These are phyloP conservation scores for Kwoniella shandongensis DNA, from an alignment of 768 basidiomycete species.

Conservation along the genomic window DNA sequence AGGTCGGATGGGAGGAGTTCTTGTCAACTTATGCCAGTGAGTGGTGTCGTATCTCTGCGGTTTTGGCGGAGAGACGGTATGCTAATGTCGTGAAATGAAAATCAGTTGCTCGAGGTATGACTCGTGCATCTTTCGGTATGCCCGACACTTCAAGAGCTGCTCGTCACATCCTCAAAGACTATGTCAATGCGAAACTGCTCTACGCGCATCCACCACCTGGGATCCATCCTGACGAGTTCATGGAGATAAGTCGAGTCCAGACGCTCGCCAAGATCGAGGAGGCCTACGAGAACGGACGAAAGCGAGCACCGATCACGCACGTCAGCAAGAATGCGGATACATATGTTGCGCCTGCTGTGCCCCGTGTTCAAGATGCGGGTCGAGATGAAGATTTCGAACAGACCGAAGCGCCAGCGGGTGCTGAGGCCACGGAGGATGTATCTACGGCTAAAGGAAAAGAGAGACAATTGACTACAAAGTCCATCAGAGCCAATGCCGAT, in stretches of 20 bases:
- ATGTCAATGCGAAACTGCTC: slow-evolving; percentile 88
- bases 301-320: slow-evolving; percentile 80
- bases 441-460: slow-evolving; percentile 35
- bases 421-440: slow-evolving; percentile 11
- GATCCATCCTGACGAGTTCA: slow-evolving; percentile 68
- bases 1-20: slow-evolving; percentile 66
- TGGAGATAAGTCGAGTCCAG: slow-evolving; percentile 64
- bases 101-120: slow-evolving; percentile 92
- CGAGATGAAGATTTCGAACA: slow-evolving; percentile 34
- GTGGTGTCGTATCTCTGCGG: slow-evolving; percentile 52
- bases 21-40: slow-evolving; percentile 87
- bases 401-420: slow-evolving; percentile 18
- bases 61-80: background rate
- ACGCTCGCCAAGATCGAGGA: slow-evolving; percentile 60
- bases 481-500: slow-evolving; percentile 43
- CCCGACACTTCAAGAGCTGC: slow-evolving; percentile 95
- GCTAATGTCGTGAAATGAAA: background rate
- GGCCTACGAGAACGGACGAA: slow-evolving; percentile 63
- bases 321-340: slow-evolving; percentile 83
- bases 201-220: slow-evolving; percentile 82
- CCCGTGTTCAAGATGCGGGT: slow-evolving; percentile 20
- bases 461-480: slow-evolving; percentile 56
- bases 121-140: slow-evolving; percentile 90
- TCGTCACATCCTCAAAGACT: slow-evolving; percentile 91
- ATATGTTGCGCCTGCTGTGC: slow-evolving; percentile 60